Percentiles rank a stretch among this genome's conserved stretches.
Evolutionary conservation across 2,329 filamentous ascomycete genomes (phyloP).

Genomic region (Aspergillus pseudoglaucus): DNA sequence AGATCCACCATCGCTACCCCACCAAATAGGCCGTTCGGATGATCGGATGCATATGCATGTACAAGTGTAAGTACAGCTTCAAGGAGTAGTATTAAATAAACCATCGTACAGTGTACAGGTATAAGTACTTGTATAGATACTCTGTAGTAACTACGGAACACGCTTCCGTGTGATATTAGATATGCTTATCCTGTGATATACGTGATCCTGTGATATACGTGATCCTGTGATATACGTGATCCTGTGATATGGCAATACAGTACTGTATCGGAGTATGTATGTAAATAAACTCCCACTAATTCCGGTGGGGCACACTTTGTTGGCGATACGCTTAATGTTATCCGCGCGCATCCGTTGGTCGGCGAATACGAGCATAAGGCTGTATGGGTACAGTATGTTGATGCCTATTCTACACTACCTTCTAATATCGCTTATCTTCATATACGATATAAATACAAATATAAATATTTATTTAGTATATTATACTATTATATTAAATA

Average conservation of each 20-base stretch:
- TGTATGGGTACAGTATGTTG: too few relatives aligned
- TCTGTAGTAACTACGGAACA: too few relatives aligned
- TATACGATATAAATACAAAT: neutral
- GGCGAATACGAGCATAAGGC: neutral
- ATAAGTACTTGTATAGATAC: too few relatives aligned
- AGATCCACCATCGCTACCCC: neutral
- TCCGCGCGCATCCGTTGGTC: slow-evolving; percentile 10
- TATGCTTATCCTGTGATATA: too few relatives aligned
- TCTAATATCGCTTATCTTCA: neutral
- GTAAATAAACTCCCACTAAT: slow-evolving; percentile 6
- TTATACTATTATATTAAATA: too few relatives aligned
- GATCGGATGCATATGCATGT: neutral
- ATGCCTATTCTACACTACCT: too few relatives aligned
- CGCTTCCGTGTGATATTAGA: too few relatives aligned
- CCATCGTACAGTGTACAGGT: too few relatives aligned
- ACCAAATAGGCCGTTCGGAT: neutral
- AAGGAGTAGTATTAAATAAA: too few relatives aligned
- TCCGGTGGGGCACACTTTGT: slow-evolving; percentile 22
- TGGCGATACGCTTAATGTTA: slow-evolving; percentile 29
- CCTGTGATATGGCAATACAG: too few relatives aligned
- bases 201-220: too few relatives aligned
- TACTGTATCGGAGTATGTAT: neutral
- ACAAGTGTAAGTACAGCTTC: slow-evolving; percentile 3
- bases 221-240: too few relatives aligned
- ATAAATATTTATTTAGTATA: neutral